These are phyloP conservation scores for Cryptosporidium felis DNA, from an alignment of 169 alveolate genomes.

Conservation along the genomic window DNA sequence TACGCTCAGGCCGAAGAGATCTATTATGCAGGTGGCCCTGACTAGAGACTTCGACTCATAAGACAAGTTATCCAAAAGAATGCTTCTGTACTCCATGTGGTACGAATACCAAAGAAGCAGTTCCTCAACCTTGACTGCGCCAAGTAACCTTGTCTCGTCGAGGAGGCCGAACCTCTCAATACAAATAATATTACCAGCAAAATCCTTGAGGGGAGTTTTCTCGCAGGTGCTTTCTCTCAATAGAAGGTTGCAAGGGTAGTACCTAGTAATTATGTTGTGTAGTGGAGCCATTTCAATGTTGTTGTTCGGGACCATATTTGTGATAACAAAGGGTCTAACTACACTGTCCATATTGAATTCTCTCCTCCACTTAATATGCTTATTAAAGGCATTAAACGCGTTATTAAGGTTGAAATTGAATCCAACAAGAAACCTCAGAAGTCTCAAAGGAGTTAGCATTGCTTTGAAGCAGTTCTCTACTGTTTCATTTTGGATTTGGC, in stretches of 20 bases:
- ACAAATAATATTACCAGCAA: slow-evolving; percentile 47
- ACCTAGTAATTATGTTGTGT: slow-evolving; percentile 43
- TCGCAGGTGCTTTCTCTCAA: slow-evolving; percentile 32
- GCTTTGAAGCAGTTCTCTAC: slow-evolving; percentile 53
- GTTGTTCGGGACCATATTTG: slow-evolving; percentile 69
- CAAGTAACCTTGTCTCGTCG: slow-evolving; percentile 68
- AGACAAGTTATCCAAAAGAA: slow-evolving; percentile 46
- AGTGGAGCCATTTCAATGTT: slow-evolving; percentile 70
- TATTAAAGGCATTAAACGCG: slow-evolving; percentile 28
- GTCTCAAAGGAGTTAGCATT: slow-evolving; percentile 46
- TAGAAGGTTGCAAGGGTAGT: slow-evolving; percentile 54
- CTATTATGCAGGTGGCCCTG: slow-evolving; percentile 63
- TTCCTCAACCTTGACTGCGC: slow-evolving; percentile 69
- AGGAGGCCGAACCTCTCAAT: slow-evolving; percentile 64
- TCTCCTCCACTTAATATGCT: slow-evolving; percentile 66
- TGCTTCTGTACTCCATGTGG: slow-evolving; percentile 66
- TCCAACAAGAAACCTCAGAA: slow-evolving; percentile 41
- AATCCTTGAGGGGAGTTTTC: slow-evolving; percentile 57
- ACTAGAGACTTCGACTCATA: slow-evolving; percentile 34
- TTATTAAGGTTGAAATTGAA: slow-evolving; percentile 11
- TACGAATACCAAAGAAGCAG: slow-evolving; percentile 60
- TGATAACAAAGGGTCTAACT: slow-evolving; percentile 60
- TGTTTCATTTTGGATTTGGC: not conserved
- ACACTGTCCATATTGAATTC: slow-evolving; percentile 60
- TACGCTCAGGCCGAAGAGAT: slow-evolving; percentile 43